Evolutionary conservation across 345 rosid species (phyloP).

Genomic region (Gossypium turneri): DNA sequence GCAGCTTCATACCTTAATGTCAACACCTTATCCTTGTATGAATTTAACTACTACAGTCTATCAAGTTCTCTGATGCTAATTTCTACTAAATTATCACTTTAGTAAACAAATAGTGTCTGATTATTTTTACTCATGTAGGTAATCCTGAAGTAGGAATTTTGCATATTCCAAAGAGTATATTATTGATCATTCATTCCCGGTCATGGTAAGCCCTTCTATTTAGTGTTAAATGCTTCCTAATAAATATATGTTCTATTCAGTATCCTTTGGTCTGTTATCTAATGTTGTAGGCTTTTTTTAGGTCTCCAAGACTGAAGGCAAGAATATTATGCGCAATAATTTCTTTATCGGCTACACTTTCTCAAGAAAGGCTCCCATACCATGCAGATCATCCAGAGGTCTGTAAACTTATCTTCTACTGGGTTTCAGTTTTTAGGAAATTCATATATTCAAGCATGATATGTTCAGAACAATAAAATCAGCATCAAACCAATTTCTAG

Average conservation of each 20-base stretch:
- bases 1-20: background rate
- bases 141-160: conserved; percentile 45
- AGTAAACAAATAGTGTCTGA: background rate
- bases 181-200: conserved; percentile 43
- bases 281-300: conserved; percentile 25
- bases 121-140: conserved; percentile 28
- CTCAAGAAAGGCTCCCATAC: conserved; percentile 76
- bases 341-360: conserved; percentile 54
- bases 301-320: conserved; percentile 53
- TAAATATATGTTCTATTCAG: background rate
- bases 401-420: background rate
- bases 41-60: background rate
- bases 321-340: conserved; percentile 54
- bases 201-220: conserved; percentile 47
- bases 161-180: conserved; percentile 43
- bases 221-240: background rate
- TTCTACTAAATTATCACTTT: background rate
- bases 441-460: background rate
- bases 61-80: background rate
- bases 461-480: background rate
- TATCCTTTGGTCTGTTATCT: conserved; percentile 7
- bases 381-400: conserved; percentile 50
- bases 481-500: background rate
- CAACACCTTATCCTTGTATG: background rate
- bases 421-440: background rate